Conservation (phyloP, 208 protist genomes). For the Angomonas ambiguus region DNA sequence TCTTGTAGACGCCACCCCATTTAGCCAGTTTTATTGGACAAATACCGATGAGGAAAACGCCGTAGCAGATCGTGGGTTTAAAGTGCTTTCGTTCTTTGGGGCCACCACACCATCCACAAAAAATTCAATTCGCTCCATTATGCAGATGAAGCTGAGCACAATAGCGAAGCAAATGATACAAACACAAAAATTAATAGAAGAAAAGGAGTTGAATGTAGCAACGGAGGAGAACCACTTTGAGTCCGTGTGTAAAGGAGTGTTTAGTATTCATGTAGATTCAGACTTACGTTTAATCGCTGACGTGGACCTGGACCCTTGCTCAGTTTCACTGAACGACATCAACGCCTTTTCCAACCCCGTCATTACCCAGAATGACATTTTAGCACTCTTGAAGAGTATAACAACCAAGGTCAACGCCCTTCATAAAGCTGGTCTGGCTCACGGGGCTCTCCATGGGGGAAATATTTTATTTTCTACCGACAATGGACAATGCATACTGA, state of each 20-base stretch:
- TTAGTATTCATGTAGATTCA: conserved; percentile 51
- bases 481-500: conserved; percentile 55
- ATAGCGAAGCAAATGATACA: neutral
- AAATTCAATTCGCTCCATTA: neutral
- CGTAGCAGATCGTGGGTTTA: neutral
- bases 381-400: conserved; percentile 48
- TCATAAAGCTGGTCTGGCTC: conserved; percentile 56
- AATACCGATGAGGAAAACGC: neutral
- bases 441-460: conserved; percentile 71
- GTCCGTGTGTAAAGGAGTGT: conserved; percentile 41
- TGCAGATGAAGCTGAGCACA: neutral
- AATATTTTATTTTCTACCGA: conserved; percentile 71
- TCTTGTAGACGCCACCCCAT: neutral
- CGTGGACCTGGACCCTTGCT: conserved; percentile 52
- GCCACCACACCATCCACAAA: neutral
- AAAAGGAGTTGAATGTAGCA: neutral
- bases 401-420: conserved; percentile 35
- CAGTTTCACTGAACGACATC: conserved; percentile 53
- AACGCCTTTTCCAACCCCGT: conserved; percentile 34
- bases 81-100: neutral
- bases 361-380: conserved; percentile 31
- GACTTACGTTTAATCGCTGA: conserved; percentile 52
- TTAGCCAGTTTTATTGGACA: neutral
- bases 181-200: neutral
- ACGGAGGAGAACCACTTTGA: neutral